phyloP scores from a whole-genome alignment of 768 basidiomycete species.

The Hortiboletus campestris region DNA sequence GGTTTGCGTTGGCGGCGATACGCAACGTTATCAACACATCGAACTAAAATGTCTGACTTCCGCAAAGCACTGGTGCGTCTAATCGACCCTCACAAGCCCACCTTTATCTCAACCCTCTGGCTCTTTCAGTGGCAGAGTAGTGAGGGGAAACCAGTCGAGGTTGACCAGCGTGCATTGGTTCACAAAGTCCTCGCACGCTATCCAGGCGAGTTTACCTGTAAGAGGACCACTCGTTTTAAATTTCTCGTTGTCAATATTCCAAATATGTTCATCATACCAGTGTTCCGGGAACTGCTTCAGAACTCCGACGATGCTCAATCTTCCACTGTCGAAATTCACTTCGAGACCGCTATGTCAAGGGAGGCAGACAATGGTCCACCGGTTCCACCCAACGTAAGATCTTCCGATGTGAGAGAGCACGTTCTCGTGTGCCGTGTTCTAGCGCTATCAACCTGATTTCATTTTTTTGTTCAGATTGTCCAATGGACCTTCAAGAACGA shows the following conservation, averaged over 20 bases:
- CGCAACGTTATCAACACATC: no score
- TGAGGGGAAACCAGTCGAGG: conserved; percentile 69
- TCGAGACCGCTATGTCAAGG: conserved; percentile 57
- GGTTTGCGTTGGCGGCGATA: no score
- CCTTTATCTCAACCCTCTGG: no score
- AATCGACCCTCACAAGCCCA: no score
- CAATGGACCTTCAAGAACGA: conserved; percentile 88
- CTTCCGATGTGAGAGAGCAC: background rate
- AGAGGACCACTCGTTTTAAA: background rate
- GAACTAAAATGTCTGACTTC: no score
- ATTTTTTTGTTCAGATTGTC: conserved; percentile 48
- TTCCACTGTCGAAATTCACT: conserved; percentile 70
- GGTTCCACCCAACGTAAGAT: no score
- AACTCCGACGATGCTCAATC: conserved; percentile 93
- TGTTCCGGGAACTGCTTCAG: conserved; percentile 84
- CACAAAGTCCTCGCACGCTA: conserved; percentile 95
- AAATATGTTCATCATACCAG: conserved; percentile 21
- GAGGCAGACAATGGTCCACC: no score
- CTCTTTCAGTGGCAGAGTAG: conserved; percentile 42
- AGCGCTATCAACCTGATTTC: no score
- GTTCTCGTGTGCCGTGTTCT: background rate
- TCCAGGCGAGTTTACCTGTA: conserved; percentile 84
- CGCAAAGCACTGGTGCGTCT: no score
- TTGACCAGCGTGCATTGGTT: conserved; percentile 89
- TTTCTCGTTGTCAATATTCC: background rate